Base-by-base conservation (phyloP, 768 basidiomycete species). In the Boletus sp. region DNA sequence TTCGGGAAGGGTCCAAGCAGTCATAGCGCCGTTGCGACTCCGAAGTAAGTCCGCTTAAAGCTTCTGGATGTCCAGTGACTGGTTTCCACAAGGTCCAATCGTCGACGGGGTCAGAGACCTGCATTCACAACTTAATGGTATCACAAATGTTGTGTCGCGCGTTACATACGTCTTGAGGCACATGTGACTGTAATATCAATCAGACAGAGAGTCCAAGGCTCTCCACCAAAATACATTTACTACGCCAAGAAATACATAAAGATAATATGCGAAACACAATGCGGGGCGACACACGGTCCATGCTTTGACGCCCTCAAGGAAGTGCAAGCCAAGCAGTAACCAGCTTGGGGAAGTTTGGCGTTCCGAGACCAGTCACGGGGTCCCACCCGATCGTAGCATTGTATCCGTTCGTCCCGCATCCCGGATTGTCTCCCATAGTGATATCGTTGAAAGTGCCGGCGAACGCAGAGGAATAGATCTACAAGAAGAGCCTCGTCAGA, bases 321-420 rank as follows among this genome's bases (percentile, higher is more conserved):
- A 80, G 66, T 2, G 47, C 59, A 33, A 79, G 49, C 76, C 76
- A 78, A 54, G 71, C 74, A 55, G 71, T 69, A 37, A 79, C 65
- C 54, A 88, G 68, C 55, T 76, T 77, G 47, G 74, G 63, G 67
- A 84, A 87, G 62, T 85, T 78, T 29, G 69, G 72, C 7, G 72
- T 73, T 14, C 74, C 72, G 1, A 71, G 57, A n/a, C 74, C 74
- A 1, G 72, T 73, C 48, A 75, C 72, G n/a, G 73, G 73, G 45
- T 71, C 68, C 66, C 66, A 71, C 1, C 69, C 68, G 5, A 32
- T 15, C 1, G 63, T 59, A 7, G 69, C 64, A 15, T 54, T 63
- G 57, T 57, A 72, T 12, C 73, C 70, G 1, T 46, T 42, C 3
- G 72, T 70, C 20, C 65, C 63, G 5, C 72, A 72, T 8, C 70